A percentile compares a stretch with the other conserved stretches of the same genome.
Conservation (phyloP, 148 eudicot genomes). For the Vaccinium darrowii region DNA sequence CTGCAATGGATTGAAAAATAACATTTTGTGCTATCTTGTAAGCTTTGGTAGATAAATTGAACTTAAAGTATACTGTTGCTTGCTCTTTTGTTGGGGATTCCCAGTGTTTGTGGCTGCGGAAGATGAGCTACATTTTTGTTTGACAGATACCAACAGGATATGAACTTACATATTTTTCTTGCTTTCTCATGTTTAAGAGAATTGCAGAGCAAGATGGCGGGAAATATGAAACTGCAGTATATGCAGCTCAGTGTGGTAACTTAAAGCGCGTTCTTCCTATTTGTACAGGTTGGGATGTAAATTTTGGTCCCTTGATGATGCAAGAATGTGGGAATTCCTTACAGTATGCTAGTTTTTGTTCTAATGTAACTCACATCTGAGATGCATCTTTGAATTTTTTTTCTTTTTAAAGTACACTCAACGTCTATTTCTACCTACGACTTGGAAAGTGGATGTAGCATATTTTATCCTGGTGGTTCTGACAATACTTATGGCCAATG, state of each 20-base stretch:
- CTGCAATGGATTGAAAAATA: background rate
- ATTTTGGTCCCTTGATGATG: background rate
- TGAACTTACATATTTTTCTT: constrained; percentile 11
- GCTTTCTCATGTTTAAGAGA: constrained; percentile 44
- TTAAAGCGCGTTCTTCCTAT: constrained; percentile 78
- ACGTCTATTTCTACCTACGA: background rate
- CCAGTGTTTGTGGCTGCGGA: background rate
- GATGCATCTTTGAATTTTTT: background rate
- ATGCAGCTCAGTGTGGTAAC: constrained; percentile 87
- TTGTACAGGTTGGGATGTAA: constrained; percentile 95
- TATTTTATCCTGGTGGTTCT: background rate
- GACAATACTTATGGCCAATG: background rate
- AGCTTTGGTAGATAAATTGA: background rate
- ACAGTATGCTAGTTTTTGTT: background rate
- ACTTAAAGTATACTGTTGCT: background rate
- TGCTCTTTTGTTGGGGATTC: background rate
- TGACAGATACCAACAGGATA: background rate
- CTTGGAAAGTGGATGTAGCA: background rate
- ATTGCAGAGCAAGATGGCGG: constrained; percentile 89
- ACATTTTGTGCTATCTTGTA: background rate
- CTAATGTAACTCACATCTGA: background rate
- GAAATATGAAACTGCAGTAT: constrained; percentile 86
- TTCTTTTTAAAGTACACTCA: background rate
- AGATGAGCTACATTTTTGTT: background rate
- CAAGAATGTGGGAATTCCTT: background rate